Evolutionary conservation across 2,329 filamentous ascomycete genomes (phyloP).

Genomic region (Talaromyces sp.): DNA sequence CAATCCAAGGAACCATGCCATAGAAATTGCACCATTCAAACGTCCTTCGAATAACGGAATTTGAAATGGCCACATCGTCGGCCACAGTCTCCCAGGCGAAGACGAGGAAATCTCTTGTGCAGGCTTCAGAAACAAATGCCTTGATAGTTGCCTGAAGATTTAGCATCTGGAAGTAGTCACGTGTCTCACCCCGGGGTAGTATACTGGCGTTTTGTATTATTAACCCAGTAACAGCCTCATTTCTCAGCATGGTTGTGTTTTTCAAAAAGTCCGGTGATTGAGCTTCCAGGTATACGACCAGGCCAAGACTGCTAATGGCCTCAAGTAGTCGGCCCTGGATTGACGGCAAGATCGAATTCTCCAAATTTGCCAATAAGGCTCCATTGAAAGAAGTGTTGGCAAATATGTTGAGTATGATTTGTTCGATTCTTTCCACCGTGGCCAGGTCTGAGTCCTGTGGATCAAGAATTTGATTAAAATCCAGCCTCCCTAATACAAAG

Average conservation of each 20-base stretch:
- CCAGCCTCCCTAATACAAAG: slow-evolving; percentile 38
- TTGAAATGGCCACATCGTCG: slow-evolving; percentile 39
- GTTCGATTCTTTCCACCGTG: slow-evolving; percentile 34
- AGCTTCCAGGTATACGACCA: slow-evolving; percentile 49
- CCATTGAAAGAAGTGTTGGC: slow-evolving; percentile 40
- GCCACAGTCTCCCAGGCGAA: slow-evolving; percentile 52
- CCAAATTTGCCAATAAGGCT: slow-evolving; percentile 48
- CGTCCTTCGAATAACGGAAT: slow-evolving; percentile 48
- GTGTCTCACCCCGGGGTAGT: slow-evolving; percentile 43
- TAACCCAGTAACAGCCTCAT: slow-evolving; percentile 40
- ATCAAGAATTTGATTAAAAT: slow-evolving; percentile 26
- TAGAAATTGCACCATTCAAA: slow-evolving; percentile 53
- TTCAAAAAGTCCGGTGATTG: slow-evolving; percentile 44
- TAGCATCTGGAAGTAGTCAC: slow-evolving; percentile 50
- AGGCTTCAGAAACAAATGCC: slow-evolving; percentile 51
- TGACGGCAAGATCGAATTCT: slow-evolving; percentile 32
- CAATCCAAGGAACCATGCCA: slow-evolving; percentile 50
- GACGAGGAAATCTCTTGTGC: slow-evolving; percentile 46
- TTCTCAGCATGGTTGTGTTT: slow-evolving; percentile 39
- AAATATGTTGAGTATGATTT: slow-evolving; percentile 29
- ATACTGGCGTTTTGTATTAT: slow-evolving; percentile 48
- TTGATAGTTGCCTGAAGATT: slow-evolving; percentile 47
- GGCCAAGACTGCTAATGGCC: slow-evolving; percentile 37
- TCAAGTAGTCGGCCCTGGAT: slow-evolving; percentile 36
- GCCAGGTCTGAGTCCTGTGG: slow-evolving; percentile 26